Conservation (phyloP, 441 rosid species). For the Manihot esculenta region DNA sequence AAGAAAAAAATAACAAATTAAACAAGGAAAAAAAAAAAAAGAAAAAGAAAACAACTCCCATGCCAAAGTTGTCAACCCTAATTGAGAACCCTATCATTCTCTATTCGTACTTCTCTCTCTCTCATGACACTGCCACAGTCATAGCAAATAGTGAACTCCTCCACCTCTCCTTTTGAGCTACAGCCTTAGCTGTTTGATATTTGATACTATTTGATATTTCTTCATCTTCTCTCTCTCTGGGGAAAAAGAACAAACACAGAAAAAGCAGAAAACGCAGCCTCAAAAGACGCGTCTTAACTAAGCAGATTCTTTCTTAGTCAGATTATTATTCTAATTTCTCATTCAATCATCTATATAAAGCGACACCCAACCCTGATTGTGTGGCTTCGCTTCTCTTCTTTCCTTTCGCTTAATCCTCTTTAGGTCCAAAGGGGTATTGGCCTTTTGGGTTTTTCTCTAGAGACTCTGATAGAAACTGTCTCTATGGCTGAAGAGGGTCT, state of each 20-base stretch:
- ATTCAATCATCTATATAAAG: slow-evolving; percentile 1
- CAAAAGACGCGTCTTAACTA: slow-evolving; percentile 30
- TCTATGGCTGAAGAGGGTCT: slow-evolving; percentile 50
- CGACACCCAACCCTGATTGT: slow-evolving; percentile 10
- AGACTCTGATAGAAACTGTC: not conserved
- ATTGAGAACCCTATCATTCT: slow-evolving; percentile 47
- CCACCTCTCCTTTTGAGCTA: not conserved
- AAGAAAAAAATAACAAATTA: not conserved
- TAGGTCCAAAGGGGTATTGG: not conserved
- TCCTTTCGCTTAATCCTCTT: not conserved
- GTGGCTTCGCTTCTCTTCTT: slow-evolving; percentile 24
- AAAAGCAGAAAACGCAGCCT: not conserved
- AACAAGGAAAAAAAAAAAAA: not conserved
- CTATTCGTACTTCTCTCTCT: not conserved
- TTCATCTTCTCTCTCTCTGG: not conserved
- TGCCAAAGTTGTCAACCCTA: slow-evolving; percentile 30
- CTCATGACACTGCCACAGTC: slow-evolving; percentile 1
- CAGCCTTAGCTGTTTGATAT: too few relatives aligned
- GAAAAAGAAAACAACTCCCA: not conserved
- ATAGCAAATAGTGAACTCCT: not conserved
- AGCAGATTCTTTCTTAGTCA: slow-evolving; percentile 28
- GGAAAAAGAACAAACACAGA: too few relatives aligned
- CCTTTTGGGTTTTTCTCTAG: not conserved
- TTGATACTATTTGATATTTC: too few relatives aligned
- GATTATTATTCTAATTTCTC: not conserved